Percentiles rank a stretch among this genome's conserved stretches.
These are phyloP conservation scores for Pascua guehoae DNA, from an alignment of 1,284 basidiomycete genomes.

Conservation along the genomic window DNA sequence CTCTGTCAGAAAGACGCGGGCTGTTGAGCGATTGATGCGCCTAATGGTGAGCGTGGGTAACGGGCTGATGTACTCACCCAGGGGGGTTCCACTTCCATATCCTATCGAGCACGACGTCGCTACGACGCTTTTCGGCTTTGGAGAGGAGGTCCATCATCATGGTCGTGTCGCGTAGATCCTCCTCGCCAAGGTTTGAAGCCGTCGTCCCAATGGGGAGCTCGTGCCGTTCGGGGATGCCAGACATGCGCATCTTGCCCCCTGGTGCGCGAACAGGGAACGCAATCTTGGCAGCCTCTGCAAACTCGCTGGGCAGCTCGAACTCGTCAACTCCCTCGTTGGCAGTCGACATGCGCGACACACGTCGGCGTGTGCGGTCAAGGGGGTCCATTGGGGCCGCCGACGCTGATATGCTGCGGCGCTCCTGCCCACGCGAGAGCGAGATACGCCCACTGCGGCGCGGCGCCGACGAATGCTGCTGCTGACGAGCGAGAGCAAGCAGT, in stretches of 20 bases:
- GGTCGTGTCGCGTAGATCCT: constrained; percentile 48
- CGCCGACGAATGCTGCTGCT: not conserved
- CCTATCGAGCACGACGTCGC: constrained; percentile 40
- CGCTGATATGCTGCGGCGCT: not conserved
- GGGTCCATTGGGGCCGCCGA: constrained; percentile 23
- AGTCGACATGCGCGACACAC: constrained; percentile 31
- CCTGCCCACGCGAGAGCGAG: not conserved
- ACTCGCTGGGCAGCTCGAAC: not conserved
- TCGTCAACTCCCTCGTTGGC: constrained; percentile 1
- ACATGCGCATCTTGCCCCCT: no score
- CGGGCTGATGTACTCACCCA: constrained; percentile 21
- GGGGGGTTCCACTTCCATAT: constrained; percentile 36
- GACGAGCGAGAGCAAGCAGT: no score
- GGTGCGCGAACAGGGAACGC: no score
- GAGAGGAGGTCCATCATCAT: constrained; percentile 43
- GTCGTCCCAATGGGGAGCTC: constrained; percentile 2
- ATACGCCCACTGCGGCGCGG: constrained; percentile 1
- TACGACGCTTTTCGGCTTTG: constrained; percentile 12
- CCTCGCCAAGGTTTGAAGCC: constrained; percentile 57
- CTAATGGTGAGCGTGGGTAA: not conserved
- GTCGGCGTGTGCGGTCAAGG: constrained; percentile 29
- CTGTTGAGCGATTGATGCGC: constrained; percentile 51
- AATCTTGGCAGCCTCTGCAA: no score
- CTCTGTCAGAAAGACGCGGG: constrained; percentile 38
- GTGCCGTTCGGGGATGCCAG: no score